Evolutionary conservation across 2,329 filamentous ascomycete species (phyloP).

Genomic region (Paramyrothecium roridum): DNA sequence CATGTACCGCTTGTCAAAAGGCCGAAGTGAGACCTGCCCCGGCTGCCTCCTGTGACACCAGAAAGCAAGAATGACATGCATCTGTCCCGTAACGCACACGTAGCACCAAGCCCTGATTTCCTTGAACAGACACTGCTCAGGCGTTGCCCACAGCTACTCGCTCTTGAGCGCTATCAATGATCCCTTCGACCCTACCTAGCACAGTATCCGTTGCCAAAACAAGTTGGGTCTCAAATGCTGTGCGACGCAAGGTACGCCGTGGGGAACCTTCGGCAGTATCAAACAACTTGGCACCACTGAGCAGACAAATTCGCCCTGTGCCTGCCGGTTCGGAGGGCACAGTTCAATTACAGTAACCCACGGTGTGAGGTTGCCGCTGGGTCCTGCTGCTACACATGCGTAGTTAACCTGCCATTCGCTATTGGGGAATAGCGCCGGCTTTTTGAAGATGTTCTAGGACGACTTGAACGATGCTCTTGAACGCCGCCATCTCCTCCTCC

Average conservation of each 20-base stretch:
- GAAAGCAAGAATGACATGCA: not conserved
- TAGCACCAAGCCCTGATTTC: not conserved
- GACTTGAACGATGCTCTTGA: constrained; percentile 70
- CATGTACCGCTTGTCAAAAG: no score
- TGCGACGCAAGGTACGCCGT: not conserved
- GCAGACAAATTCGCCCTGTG: not conserved
- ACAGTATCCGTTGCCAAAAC: not conserved
- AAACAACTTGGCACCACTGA: no score
- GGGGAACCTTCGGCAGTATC: not conserved
- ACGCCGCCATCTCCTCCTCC: constrained; percentile 92
- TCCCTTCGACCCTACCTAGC: no score
- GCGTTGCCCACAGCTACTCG: no score
- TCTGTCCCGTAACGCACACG: not conserved
- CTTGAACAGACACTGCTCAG: not conserved
- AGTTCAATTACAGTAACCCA: not conserved
- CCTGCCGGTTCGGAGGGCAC: not conserved
- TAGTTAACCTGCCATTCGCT: not conserved
- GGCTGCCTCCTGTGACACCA: not conserved
- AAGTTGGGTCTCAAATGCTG: not conserved
- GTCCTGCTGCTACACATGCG: not conserved
- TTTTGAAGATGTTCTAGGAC: constrained; percentile 37
- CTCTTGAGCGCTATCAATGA: no score
- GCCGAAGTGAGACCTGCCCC: no score
- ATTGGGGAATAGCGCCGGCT: constrained; percentile 7
- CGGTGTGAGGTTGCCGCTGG: not conserved